Evolutionary conservation across 208 protist species (phyloP), one percentile per base, ranked within the genome.

Genomic region (Acanthamoeba quina): DNA sequence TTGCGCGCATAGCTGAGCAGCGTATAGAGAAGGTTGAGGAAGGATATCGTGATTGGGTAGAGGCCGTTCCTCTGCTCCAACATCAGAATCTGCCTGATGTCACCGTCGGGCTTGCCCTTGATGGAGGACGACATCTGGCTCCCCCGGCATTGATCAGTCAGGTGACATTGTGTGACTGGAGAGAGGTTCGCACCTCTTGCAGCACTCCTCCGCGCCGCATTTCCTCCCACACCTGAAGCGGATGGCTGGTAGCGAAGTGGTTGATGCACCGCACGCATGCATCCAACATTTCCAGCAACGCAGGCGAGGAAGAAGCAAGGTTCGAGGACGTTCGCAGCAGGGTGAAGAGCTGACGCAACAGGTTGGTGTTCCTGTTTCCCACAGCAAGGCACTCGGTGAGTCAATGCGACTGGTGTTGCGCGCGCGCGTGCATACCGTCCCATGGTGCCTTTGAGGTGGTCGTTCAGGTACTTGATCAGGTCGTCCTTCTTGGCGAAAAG

Each of bases 201-300:
- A 90, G 34, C 5, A 90, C 37, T 11, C 83, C 83, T 26, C 31
- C 83, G 31, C 49, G 49, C 6, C 83, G 83, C 52, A 90, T 90
- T 31, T 90, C 31, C 17, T 47, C 58, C 83, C 83, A 90, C 19
- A 90, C 83, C 26, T 90, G 49, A 26, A 90, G 31, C 34, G 83
- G 83, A 29, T 90, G 83, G 31, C 37, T 90, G 83, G 21, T 37
- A 21, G 83, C 83, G 44, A 90, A 90, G 19, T 52, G 37, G 56
- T 90, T 66, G 24, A 90, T 90, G 83, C 83, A 90, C 21, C 83
- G 83, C 19, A 90, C 54, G n/a, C 56, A 70, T 0, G 83, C 83
- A 24, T 29, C 29, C 24, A 90, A 21, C 56, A 90, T 37, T 21
- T 64, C 58, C 26, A 83, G 41, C 49, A 83, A 58, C 10, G 26